Evolutionary conservation across 2,329 filamentous ascomycete genomes (phyloP).

Genomic region (Amauroascus verrucosus): DNA sequence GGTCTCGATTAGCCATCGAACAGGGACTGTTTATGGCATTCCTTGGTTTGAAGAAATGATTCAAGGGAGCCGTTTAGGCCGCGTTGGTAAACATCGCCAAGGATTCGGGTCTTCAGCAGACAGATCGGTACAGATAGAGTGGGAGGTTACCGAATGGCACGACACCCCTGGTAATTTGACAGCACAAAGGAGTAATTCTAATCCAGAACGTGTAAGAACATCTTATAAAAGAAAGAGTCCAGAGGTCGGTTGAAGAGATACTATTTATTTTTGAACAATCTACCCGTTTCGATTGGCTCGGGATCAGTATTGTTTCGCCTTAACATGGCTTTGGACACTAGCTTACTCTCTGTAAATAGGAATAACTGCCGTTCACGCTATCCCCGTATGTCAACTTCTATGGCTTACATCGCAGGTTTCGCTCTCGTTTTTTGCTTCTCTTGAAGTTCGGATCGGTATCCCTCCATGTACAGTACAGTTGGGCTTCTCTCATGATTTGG

Average conservation of each 20-base stretch:
- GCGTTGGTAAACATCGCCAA: constrained; percentile 49
- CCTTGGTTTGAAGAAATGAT: constrained; percentile 82
- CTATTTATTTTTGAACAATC: background rate
- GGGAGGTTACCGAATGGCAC: constrained; percentile 72
- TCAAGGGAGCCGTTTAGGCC: constrained; percentile 62
- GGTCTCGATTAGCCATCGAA: constrained; percentile 29
- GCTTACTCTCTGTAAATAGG: background rate
- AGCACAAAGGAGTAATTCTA: background rate
- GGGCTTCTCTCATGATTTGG: background rate
- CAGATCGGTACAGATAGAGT: constrained; percentile 59
- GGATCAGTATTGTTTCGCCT: background rate
- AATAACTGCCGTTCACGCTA: background rate
- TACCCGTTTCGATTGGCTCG: background rate
- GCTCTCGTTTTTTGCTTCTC: background rate
- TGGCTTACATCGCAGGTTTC: background rate
- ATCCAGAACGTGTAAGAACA: constrained; percentile 9
- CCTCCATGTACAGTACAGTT: background rate
- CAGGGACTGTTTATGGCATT: constrained; percentile 44
- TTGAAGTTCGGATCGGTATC: background rate
- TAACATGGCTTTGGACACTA: background rate
- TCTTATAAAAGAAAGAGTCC: constrained; percentile 17
- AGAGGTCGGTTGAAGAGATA: constrained; percentile 12
- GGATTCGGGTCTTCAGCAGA: constrained; percentile 53
- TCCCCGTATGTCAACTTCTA: background rate
- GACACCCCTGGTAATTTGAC: constrained; percentile 28